Conservation (phyloP, 495 filamentous ascomycete species). For the Sabuloglossum arenarium region DNA sequence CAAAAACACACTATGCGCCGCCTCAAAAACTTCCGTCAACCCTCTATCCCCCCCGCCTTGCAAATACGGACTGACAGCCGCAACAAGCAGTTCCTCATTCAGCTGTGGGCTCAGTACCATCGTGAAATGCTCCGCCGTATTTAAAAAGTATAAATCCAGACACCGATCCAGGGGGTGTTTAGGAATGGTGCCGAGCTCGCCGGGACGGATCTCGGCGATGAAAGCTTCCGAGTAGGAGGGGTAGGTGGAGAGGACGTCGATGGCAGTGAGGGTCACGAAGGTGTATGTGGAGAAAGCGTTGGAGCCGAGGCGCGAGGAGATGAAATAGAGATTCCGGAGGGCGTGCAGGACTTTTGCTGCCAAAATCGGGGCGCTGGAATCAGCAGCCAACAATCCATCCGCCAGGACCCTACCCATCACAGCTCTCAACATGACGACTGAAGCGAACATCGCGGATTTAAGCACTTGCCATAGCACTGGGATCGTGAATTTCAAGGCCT, state of each 20-base stretch:
- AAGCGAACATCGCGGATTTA: conserved; percentile 57
- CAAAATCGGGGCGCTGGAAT: conserved; percentile 42
- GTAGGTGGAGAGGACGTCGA: conserved; percentile 67
- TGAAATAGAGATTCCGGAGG: conserved; percentile 71
- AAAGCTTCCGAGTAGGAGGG: conserved; percentile 49
- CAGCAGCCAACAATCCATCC: conserved; percentile 29
- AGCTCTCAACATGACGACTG: conserved; percentile 55
- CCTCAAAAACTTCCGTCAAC: conserved; percentile 67
- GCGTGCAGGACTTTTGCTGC: conserved; percentile 55
- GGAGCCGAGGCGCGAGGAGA: conserved; percentile 57
- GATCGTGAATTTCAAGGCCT: conserved; percentile 47
- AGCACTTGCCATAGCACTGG: conserved; percentile 66
- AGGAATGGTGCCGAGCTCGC: conserved; percentile 42
- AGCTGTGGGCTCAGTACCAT: conserved; percentile 38
- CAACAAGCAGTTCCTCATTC: conserved; percentile 53
- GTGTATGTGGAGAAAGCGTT: conserved; percentile 58
- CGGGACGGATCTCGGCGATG: conserved; percentile 38
- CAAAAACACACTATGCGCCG: conserved; percentile 73
- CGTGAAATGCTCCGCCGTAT: conserved; percentile 71
- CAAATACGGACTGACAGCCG: conserved; percentile 59
- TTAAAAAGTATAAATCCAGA: conserved; percentile 80
- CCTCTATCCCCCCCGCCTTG: conserved; percentile 36
- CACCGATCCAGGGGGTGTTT: conserved; percentile 54
- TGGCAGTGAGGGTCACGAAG: conserved; percentile 72
- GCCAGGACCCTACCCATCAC: conserved; percentile 46